phyloP scores from a whole-genome alignment of 257 asterid species.

The Jacaranda mimosifolia region DNA sequence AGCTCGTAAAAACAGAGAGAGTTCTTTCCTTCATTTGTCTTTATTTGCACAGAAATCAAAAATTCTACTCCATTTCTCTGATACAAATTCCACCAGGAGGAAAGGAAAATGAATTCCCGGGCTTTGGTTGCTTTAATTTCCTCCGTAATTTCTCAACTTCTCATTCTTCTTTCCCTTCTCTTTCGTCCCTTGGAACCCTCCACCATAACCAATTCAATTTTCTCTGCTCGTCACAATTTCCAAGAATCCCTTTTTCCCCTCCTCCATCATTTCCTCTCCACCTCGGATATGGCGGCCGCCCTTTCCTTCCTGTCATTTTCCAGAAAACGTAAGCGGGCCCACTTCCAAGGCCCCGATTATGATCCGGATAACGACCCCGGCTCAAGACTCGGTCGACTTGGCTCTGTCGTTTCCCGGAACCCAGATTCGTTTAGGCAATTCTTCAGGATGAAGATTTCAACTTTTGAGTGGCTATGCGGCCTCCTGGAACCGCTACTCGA shows the following conservation, averaged over 20 bases:
- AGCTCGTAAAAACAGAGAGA: not conserved
- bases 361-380: slow-evolving; percentile 29
- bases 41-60: slow-evolving; percentile 29
- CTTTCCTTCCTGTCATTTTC: slow-evolving; percentile 49
- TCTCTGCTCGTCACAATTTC: slow-evolving; percentile 33
- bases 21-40: slow-evolving; percentile 8
- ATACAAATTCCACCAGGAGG: not conserved
- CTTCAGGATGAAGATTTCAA: slow-evolving; percentile 68
- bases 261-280: slow-evolving; percentile 60
- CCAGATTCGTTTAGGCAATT: slow-evolving; percentile 66
- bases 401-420: slow-evolving; percentile 43
- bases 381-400: slow-evolving; percentile 29
- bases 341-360: slow-evolving; percentile 13
- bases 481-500: slow-evolving; percentile 87
- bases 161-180: slow-evolving; percentile 49
- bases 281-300: slow-evolving; percentile 59
- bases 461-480: slow-evolving; percentile 90
- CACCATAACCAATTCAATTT: slow-evolving; percentile 30
- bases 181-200: slow-evolving; percentile 51
- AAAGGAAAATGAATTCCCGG: slow-evolving; percentile 46
- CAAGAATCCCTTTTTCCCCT: slow-evolving; percentile 42
- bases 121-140: slow-evolving; percentile 65
- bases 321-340: slow-evolving; percentile 68
- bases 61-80: slow-evolving; percentile 8
- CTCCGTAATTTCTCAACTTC: slow-evolving; percentile 65